Base-by-base conservation (phyloP, 352 stramenopile species). In the Globisporangium middletonii region DNA sequence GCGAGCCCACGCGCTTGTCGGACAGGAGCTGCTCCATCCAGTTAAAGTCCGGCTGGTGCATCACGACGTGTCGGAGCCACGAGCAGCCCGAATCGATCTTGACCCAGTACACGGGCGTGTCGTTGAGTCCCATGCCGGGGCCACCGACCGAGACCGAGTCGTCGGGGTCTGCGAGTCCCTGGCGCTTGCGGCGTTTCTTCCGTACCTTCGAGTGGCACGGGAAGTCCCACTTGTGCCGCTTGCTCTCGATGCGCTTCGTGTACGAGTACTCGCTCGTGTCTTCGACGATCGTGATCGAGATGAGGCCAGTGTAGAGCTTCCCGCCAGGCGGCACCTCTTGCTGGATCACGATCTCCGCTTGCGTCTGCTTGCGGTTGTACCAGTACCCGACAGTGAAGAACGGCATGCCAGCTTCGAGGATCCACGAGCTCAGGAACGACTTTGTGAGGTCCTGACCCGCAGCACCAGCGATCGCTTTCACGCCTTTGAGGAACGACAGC, bases 331-430 rank as follows among this genome's bases (percentile, higher is more conserved):
- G 79, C 16, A 94, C 76, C 53, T 90, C 80, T 57, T 94, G 84
- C 60, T 92, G 81, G 12, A 94, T 60, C 35, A 94, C 84, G 4
- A 94, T 75, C 63, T 94, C 84, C 7, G 84, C 84, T 51, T 94
- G 84, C 0, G 79, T 92, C 57, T 94, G 84, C 47, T 94, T 94
- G 43, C 82, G 80, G 59, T 94, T 94, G 72, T 94, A 92, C 82
- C 84, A 94, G 57, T 92, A 94, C 2, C 84, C 84, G 27, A 94
- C 84, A 0, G 79, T 92, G 63, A 94, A 90, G 50, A 92, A 92
- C 19, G 84, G 82, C 81, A 94, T 90, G 8, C 84, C 83, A 19
- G 77, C 65, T 52, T 91, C 78, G 5, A 94, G 55, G 57, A 94
- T 92, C 84, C 84, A 94, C 41, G 72, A 85, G 19, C 63, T 88